Percentiles rank a stretch among this genome's conserved stretches.
Evolutionary conservation across 306 rosid genomes (phyloP).

Genomic region (Citrullus mucosospermus): DNA sequence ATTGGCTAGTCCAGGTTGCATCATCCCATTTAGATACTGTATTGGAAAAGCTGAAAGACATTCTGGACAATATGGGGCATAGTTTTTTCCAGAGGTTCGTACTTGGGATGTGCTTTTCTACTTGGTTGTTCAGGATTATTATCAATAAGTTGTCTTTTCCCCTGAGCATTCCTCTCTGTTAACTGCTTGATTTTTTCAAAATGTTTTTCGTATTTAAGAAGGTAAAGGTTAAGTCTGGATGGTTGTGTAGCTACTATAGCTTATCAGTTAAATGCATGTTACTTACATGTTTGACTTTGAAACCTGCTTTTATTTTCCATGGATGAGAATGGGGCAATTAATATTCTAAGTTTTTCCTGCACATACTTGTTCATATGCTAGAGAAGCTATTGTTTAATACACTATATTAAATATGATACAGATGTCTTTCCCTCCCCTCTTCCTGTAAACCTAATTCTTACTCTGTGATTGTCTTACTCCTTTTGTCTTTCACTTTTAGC

Average conservation of each 20-base stretch:
- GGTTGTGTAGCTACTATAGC: not conserved
- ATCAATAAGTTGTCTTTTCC: not conserved
- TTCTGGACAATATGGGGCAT: slow-evolving; percentile 82
- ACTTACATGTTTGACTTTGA: not conserved
- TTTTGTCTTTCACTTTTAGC: not conserved
- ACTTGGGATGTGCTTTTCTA: slow-evolving; percentile 11
- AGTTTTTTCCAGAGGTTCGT: slow-evolving; percentile 71
- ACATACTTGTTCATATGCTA: not conserved
- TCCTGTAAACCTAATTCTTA: not conserved
- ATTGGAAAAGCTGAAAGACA: slow-evolving; percentile 82
- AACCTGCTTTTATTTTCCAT: not conserved
- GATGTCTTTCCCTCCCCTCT: not conserved
- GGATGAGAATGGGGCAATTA: not conserved
- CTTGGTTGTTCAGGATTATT: slow-evolving; percentile 11
- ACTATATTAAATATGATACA: not conserved
- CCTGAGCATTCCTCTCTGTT: not conserved
- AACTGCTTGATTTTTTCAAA: not conserved
- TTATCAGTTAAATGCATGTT: not conserved
- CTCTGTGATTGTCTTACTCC: not conserved
- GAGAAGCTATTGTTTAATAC: not conserved
- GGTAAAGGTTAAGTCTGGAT: not conserved
- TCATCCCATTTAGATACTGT: slow-evolving; percentile 98
- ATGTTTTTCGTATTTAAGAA: not conserved
- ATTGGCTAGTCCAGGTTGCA: slow-evolving; percentile 56
- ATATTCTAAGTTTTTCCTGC: not conserved